phyloP scores from a whole-genome alignment of 2,329 filamentous ascomycete genomes.

The Colletotrichum neosansevieriae region DNA sequence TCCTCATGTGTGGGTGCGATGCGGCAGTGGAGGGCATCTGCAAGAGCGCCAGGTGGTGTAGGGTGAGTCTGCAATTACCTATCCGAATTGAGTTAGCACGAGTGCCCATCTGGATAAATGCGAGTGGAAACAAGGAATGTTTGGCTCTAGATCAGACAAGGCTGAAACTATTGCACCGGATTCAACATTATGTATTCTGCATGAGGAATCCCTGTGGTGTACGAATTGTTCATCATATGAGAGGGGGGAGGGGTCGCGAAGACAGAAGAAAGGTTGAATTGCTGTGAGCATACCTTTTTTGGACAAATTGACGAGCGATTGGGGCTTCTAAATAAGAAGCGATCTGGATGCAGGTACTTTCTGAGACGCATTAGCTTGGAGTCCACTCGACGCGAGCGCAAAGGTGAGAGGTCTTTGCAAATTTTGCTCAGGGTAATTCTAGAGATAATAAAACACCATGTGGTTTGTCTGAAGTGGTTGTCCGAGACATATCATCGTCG shows the following conservation, averaged over 20 bases:
- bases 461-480: conserved; percentile 71
- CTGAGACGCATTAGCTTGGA: conserved; percentile 30
- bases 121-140: conserved; percentile 42
- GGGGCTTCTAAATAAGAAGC: conserved; percentile 58
- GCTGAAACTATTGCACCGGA: conserved; percentile 73
- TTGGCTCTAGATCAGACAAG: conserved; percentile 70
- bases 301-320: conserved; percentile 27
- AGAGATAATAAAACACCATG: conserved; percentile 67
- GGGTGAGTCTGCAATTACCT: conserved; percentile 54
- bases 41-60: conserved; percentile 1
- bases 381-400: background rate
- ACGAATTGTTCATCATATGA: conserved; percentile 69
- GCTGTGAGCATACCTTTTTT: conserved; percentile 33
- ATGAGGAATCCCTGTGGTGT: conserved; percentile 77
- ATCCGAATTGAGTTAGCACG: conserved; percentile 53
- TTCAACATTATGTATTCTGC: conserved; percentile 75
- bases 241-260: conserved; percentile 44
- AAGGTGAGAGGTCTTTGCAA: conserved; percentile 26
- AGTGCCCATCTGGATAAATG: conserved; percentile 37
- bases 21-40: conserved; percentile 41
- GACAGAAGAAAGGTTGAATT: background rate
- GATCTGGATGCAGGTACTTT: conserved; percentile 9
- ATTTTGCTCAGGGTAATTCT: conserved; percentile 69
- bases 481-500: conserved; percentile 62
- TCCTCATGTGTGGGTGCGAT: conserved; percentile 62